These are phyloP conservation scores for Sequoiadendron giganteum DNA, from an alignment of 75 land plant species.

Conservation along the genomic window DNA sequence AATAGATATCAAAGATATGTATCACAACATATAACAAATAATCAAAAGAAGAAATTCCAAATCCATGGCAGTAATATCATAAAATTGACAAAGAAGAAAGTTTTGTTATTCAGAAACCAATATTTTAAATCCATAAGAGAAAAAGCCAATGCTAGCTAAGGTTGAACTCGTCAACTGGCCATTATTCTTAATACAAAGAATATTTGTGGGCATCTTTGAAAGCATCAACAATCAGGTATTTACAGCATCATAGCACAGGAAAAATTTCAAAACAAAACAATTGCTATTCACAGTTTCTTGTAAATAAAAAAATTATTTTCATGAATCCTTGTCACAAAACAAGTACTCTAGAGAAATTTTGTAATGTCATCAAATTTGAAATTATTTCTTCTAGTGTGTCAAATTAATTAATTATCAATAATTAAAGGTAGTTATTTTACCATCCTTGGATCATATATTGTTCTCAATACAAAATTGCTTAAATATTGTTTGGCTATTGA, in stretches of 20 bases:
- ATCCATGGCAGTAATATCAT: background rate
- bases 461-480: background rate
- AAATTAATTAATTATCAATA: background rate
- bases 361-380: background rate
- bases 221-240: background rate
- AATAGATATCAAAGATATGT: background rate
- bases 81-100: background rate
- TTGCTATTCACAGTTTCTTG: background rate
- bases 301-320: background rate
- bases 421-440: background rate
- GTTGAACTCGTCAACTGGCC: background rate
- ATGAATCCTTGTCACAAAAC: background rate
- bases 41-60: background rate
- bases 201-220: background rate
- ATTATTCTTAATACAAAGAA: background rate
- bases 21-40: background rate
- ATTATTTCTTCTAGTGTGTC: background rate
- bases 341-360: background rate
- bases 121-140: background rate
- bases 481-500: background rate
- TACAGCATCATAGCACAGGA: background rate
- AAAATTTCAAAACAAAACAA: background rate
- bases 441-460: background rate
- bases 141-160: background rate
- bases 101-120: background rate